Evolutionary conservation across 805 yeast genomes (phyloP), one percentile per base, ranked within the genome.

Genomic region (Priceomyces melissophilus): DNA sequence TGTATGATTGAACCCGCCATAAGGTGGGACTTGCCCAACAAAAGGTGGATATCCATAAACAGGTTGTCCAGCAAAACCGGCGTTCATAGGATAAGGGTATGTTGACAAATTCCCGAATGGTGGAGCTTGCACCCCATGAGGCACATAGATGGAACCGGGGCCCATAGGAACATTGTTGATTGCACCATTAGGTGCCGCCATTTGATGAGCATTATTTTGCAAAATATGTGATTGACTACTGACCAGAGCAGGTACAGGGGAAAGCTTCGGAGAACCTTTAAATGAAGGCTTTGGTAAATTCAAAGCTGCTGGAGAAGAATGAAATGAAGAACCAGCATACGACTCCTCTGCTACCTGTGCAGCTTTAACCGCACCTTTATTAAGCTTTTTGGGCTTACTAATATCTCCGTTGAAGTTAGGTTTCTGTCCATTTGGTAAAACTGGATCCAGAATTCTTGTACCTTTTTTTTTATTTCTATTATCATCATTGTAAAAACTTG

Each of bases 261-360:
- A 33, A 30, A 40, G 39, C 35, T 50, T 54, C 1, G 64, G 58
- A 10, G 63, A 57, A 1, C 57, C 44, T 35, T 62, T 67, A 49
- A 76, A 76, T 5, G 79, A 67, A 8, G 82, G 82, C 48, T 75
- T 76, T 12, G 82, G 82, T 45, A 76, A 67, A 11, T 76, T 71
- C 42, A 75, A 59, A 3, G 81, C 80, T 27, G 76, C 75, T 1
- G 82, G 82, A 16, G 79, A 75, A 26, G 77, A 71, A 52, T 73
- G 78, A 52, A 76, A 76, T 29, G 81, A 73, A 29, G 80, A 71
- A 25, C 82, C 82, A 39, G 82, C 82, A 55, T 75, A 76, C 38
- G 68, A 63, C 23, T 65, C 65, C 39, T 57, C 64, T 11, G 26
- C 14, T 12, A 10, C 41, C 35, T 38, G 46, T 9, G 26, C 13